A percentile compares a stretch with the other conserved stretches of the same genome.
Evolutionary conservation across 495 filamentous ascomycete genomes (phyloP).

Genomic region (Schizothecium vesticola): DNA sequence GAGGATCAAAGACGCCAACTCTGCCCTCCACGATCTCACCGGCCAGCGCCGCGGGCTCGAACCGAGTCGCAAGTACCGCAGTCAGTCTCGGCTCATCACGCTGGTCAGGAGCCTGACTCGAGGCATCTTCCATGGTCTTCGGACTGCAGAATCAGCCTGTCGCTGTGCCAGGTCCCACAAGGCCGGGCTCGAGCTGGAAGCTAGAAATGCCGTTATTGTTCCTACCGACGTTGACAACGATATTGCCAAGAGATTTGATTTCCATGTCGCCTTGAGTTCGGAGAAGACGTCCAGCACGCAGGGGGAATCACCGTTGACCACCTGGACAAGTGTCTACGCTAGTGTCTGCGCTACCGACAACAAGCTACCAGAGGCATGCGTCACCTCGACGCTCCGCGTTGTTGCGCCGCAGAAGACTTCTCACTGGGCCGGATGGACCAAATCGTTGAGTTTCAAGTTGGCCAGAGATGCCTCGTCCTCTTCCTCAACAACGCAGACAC

Average conservation of each 20-base stretch:
- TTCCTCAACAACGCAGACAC: neutral
- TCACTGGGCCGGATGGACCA: too few relatives aligned
- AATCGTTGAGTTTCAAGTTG: too few relatives aligned
- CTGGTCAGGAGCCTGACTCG: constrained; percentile 1
- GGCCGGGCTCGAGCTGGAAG: neutral
- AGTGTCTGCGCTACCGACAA: neutral
- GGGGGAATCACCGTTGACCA: too few relatives aligned
- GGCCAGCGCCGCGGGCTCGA: constrained; percentile 3
- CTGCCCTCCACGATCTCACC: constrained; percentile 3
- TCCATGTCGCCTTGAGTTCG: constrained; percentile 1
- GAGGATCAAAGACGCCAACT: constrained; percentile 5
- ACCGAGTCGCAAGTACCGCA: neutral
- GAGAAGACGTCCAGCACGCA: neutral
- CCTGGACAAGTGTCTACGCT: neutral
- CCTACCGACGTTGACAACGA: constrained; percentile 5
- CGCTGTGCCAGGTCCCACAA: neutral
- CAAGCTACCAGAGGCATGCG: too few relatives aligned
- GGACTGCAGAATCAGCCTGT: neutral
- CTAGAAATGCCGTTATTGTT: constrained; percentile 1
- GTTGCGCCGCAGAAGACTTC: too few relatives aligned
- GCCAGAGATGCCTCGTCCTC: too few relatives aligned
- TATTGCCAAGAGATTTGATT: constrained; percentile 4
- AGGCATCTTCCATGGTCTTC: constrained; percentile 3
- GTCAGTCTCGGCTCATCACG: constrained; percentile 1
- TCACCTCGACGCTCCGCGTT: too few relatives aligned